These are phyloP conservation scores for Trypanosoma brucei DNA, from an alignment of 208 protist species.

Conservation along the genomic window DNA sequence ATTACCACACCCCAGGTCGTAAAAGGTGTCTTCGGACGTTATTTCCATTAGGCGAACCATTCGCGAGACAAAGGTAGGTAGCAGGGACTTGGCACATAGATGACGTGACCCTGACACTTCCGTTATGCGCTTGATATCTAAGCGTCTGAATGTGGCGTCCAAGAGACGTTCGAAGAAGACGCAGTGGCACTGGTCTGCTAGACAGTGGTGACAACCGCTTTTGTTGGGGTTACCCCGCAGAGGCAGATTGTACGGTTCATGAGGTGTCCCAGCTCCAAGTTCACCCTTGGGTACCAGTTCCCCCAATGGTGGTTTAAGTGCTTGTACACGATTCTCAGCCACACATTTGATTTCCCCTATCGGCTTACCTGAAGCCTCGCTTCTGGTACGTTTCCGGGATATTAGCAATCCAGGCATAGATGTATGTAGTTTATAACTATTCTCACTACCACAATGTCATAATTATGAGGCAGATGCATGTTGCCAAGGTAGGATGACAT, in stretches of 20 bases:
- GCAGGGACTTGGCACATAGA: constrained; percentile 64
- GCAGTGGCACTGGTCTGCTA: constrained; percentile 41
- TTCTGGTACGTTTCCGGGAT: no score
- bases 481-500: no score
- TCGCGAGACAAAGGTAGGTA: constrained; percentile 59
- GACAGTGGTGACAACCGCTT: constrained; percentile 66
- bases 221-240: constrained; percentile 44
- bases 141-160: constrained; percentile 32
- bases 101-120: constrained; percentile 60
- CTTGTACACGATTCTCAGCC: not conserved
- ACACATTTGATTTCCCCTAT: no score
- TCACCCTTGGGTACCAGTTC: constrained; percentile 11
- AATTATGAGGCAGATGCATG: no score
- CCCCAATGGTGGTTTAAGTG: not conserved
- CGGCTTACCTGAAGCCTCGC: no score
- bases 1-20: constrained; percentile 67
- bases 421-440: no score
- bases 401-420: no score
- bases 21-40: constrained; percentile 46
- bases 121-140: constrained; percentile 55
- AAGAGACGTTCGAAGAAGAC: constrained; percentile 43
- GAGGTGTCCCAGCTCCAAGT: constrained; percentile 39
- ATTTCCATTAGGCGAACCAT: constrained; percentile 50
- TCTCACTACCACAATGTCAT: no score
- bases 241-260: constrained; percentile 50